Evolutionary conservation across 78 protist species (phyloP), one percentile per base, ranked within the genome.

Genomic region (Salpingoeca rosetta): DNA sequence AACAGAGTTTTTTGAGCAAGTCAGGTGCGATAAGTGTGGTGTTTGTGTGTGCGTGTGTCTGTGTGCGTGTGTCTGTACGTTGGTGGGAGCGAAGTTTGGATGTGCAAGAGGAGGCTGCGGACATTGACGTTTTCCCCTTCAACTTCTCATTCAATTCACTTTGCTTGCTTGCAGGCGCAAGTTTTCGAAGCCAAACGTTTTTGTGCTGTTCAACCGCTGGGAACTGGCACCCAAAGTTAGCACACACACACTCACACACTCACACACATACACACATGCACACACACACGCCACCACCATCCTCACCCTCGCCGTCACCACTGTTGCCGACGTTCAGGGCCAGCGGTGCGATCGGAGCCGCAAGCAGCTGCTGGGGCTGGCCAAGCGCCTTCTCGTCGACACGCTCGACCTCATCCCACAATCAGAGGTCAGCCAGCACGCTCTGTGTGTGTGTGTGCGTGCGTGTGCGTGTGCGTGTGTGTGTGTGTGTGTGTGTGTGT

Each of bases 141-240:
- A 77, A 22, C 41, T 40, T 41, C 81, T 41, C n/a, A 17, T 40
- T 41, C 81, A 77, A 7, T 41, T n/a, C n/a, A n/a, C n/a, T n/a
- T n/a, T n/a, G n/a, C n/a, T 40, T 41, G 7, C 31, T 7, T 22
- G 17, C 42, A 57, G 40, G 81, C 56, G 81, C 11, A 87, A 80
- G 85, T 17, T 87, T 17, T 56, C 85, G 73, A 79, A 81, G 39
- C 89, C 89, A 57, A 87, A 87, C 80, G 85, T 87, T 25, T 87
- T 87, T 40, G 39, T 87, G 28, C 35, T 87, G 22, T 36, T 42
- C 44, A 87, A 87, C 65, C 85, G 85, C 36, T 87, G 89, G 89
- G 89, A 87, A 17, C 17, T 51, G 7, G 65, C 17, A 7, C 65
- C 65, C 7, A 7, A 17, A 7, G 17, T 17, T 51, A 22, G 65